Conservation (phyloP, 169 alveolate species). For the Blepharisma undulans region DNA sequence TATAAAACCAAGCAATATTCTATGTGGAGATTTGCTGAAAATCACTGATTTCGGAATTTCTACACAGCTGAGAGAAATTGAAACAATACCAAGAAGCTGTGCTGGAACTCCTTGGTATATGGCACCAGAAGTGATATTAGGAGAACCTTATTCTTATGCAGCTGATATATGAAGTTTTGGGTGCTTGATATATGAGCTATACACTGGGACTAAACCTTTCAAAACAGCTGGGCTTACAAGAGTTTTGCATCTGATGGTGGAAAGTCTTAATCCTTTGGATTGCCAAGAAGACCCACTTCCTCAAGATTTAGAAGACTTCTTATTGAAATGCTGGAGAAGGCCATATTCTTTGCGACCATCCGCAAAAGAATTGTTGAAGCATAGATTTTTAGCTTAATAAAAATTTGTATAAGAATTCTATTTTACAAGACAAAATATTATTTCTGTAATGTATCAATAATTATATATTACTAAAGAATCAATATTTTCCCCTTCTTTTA, state of each 20-base stretch:
- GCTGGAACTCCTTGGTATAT: constrained; percentile 77
- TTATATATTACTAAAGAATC: background rate
- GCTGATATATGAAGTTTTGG: constrained; percentile 81
- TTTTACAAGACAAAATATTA: too few species aligned
- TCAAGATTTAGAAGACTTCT: constrained; percentile 15
- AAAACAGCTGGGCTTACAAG: constrained; percentile 66
- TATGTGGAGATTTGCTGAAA: constrained; percentile 57
- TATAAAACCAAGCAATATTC: constrained; percentile 71
- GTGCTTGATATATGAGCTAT: constrained; percentile 71
- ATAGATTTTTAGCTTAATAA: constrained; percentile 5
- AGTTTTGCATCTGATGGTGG: background rate
- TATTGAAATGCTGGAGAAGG: constrained; percentile 37
- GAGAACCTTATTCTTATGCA: constrained; percentile 54
- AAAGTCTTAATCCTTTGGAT: background rate
- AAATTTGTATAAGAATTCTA: background rate
- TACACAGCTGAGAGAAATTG: constrained; percentile 53
- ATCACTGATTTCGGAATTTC: constrained; percentile 80
- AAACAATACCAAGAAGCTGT: constrained; percentile 51
- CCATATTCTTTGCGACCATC: constrained; percentile 30
- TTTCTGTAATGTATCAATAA: too few species aligned
- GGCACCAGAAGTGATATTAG: constrained; percentile 77
- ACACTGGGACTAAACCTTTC: constrained; percentile 78
- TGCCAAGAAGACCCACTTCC: background rate
- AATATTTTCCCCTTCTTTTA: too few species aligned
- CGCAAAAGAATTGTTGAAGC: constrained; percentile 12